Base-by-base conservation (phyloP, 2,329 filamentous ascomycete species). In the Teratosphaeriaceae sp. region DNA sequence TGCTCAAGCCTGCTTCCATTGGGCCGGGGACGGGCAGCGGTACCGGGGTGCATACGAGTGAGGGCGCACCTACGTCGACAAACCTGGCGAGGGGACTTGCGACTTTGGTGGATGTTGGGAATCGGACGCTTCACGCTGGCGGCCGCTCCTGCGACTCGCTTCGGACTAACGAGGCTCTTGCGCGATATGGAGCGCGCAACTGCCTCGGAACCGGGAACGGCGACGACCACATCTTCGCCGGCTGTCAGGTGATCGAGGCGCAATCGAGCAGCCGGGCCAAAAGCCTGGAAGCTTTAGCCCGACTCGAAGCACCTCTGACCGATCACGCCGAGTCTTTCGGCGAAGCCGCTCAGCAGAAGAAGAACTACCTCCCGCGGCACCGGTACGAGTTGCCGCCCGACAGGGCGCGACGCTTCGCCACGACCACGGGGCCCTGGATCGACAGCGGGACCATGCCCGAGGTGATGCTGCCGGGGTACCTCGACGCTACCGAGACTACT, bases 371-470 rank as follows among this genome's bases (percentile, higher is more conserved):
- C 11, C 54, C 43, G 15, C 49, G 55, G 18, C 52, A 60, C 44
- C 50, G 49, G 24, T 53, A 54, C 33, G 52, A 58, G 38, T 47
- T 60, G 2, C 45, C 59, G 2, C 40, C 45, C n/a, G 51, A 59
- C 15, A 50, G 49, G 20, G 57, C 58, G 2, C 44, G 47, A 13
- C 49, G 50, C 29, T 60, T 59, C 40, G 58, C 51, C 11, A 59
- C 57, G 1, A 55, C 50, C 3, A 60, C 58, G 2, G 49, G 47
- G 2, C 50, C 57, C 2, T 62, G 59, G 59, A 30, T 48, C 27
- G 54, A 59, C 16, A 52, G 49, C 27, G 59, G 59, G 5, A 42
- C 46, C n/a, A 60, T 60, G 58, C 57, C 59, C 13, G 42, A 44
- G 8, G 19, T 46, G 13, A 46, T 53, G 9, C 30, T 45, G 19